Evolutionary conservation across 2,329 filamentous ascomycete species (phyloP).

Genomic region (Neophaeococcomyces aloes): DNA sequence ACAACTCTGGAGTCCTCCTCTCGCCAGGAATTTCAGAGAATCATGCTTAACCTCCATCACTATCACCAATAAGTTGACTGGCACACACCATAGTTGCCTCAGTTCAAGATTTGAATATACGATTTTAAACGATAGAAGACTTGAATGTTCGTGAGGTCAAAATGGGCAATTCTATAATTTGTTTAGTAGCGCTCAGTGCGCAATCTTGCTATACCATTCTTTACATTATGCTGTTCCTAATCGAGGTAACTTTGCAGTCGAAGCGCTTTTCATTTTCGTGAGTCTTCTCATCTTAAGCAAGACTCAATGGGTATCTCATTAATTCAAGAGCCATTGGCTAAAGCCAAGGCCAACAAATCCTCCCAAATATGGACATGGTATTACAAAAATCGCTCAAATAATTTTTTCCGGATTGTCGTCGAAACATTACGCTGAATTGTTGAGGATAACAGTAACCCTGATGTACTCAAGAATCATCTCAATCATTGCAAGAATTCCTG

Average conservation of each 20-base stretch:
- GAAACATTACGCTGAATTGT: background rate
- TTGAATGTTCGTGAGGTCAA: no score
- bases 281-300: background rate
- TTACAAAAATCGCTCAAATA: no score
- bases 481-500: slow-evolving; percentile 22
- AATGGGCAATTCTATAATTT: background rate
- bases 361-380: no score
- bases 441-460: background rate
- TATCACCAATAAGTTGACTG: no score
- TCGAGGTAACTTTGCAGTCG: background rate
- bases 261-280: background rate
- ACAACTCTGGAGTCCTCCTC: background rate
- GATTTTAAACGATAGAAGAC: no score
- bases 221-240: slow-evolving; percentile 4
- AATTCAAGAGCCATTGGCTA: no score
- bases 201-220: background rate
- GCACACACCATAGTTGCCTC: no score
- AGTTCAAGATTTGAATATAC: no score
- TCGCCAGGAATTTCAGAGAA: background rate
- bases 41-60: background rate
- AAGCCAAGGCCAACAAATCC: no score
- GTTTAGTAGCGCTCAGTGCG: slow-evolving; percentile 1
- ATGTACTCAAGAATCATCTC: background rate
- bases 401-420: background rate
- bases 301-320: slow-evolving; percentile 5